A percentile compares a stretch with the other conserved stretches of the same genome.
phyloP scores from a whole-genome alignment of 345 rosid genomes.

The Citrus sp. region DNA sequence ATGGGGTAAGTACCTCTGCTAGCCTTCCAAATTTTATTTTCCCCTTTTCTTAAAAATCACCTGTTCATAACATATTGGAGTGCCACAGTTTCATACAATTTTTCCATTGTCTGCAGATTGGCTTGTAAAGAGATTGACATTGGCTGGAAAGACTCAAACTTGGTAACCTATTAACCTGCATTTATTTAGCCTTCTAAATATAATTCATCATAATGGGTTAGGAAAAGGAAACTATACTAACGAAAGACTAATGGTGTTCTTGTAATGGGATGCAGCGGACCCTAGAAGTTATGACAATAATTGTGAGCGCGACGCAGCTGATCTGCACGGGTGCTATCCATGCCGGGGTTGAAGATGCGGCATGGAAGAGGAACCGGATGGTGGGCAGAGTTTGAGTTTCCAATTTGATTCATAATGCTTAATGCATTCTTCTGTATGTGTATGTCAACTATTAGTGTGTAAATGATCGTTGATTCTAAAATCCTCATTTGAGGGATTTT shows the following conservation, averaged over 20 bases:
- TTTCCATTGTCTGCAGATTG: conserved; percentile 43
- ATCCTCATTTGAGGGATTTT: background rate
- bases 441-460: background rate
- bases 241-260: background rate
- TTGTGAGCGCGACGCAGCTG: conserved; percentile 65
- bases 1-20: conserved; percentile 51
- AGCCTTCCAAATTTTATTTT: background rate
- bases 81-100: background rate
- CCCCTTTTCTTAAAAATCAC: background rate
- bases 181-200: background rate
- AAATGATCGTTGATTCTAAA: background rate
- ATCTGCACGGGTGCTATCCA: conserved; percentile 66
- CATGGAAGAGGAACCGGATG: conserved; percentile 1
- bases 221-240: background rate
- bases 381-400: conserved; percentile 34
- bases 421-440: background rate
- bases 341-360: conserved; percentile 38
- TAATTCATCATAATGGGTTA: background rate
- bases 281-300: conserved; percentile 64
- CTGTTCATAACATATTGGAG: background rate
- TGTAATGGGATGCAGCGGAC: conserved; percentile 50
- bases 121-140: conserved; percentile 79
- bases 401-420: background rate
- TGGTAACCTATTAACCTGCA: conserved; percentile 53
- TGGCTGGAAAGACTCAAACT: conserved; percentile 70